Conservation (phyloP, 805 yeast species). For the Barnettozyma vustinii region DNA sequence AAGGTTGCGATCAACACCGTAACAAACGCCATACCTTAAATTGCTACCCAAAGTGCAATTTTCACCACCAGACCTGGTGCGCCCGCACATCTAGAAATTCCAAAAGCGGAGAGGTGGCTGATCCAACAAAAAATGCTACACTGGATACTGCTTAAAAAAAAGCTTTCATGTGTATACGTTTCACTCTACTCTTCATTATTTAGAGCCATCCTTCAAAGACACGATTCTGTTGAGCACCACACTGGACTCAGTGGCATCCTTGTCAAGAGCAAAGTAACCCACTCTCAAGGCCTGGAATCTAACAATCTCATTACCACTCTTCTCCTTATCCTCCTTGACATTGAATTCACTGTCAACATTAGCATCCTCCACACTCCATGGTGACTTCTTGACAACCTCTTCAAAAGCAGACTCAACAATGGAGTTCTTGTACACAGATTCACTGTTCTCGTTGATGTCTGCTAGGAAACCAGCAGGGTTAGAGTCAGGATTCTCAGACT, state of each 20-base stretch:
- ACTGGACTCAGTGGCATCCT: slow-evolving; percentile 56
- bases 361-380: slow-evolving; percentile 61
- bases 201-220: slow-evolving; percentile 64
- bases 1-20: not conserved
- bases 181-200: not conserved
- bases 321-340: slow-evolving; percentile 59
- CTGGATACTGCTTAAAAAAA: no score
- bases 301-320: slow-evolving; percentile 67
- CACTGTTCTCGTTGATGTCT: slow-evolving; percentile 79
- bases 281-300: slow-evolving; percentile 97
- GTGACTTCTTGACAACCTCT: slow-evolving; percentile 64
- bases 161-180: not conserved
- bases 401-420: slow-evolving; percentile 73
- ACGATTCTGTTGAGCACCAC: slow-evolving; percentile 87
- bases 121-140: not conserved
- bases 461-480: slow-evolving; percentile 84
- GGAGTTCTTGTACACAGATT: slow-evolving; percentile 58
- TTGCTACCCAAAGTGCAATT: not conserved
- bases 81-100: not conserved
- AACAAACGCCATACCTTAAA: not conserved
- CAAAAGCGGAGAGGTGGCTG: not conserved
- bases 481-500: slow-evolving; percentile 84
- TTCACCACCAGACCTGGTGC: not conserved
- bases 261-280: slow-evolving; percentile 91
- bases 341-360: slow-evolving; percentile 55